Evolutionary conservation across 1,284 basidiomycete species (phyloP).

Genomic region (Heterobasidion parviporum): DNA sequence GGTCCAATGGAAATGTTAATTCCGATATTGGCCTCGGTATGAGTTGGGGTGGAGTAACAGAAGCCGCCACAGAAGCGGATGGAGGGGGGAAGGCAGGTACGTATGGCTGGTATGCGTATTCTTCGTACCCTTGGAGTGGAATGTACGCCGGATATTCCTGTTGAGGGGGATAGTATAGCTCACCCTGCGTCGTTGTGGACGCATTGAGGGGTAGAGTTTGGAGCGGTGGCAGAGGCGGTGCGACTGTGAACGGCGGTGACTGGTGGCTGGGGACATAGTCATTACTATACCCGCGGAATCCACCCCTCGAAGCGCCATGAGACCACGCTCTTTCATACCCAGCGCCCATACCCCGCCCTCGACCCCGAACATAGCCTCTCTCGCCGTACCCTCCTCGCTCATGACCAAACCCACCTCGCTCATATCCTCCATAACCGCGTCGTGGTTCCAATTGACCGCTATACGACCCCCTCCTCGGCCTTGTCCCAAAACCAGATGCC

Average conservation of each 20-base stretch:
- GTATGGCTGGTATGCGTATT: constrained; percentile 9
- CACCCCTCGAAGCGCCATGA: constrained; percentile 19
- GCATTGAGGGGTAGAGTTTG: constrained; percentile 20
- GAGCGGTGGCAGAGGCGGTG: constrained; percentile 24
- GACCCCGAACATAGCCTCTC: constrained; percentile 19
- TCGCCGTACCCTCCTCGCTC: constrained; percentile 20
- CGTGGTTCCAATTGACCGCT: constrained; percentile 6
- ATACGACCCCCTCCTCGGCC: constrained; percentile 21
- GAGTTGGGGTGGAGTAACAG: constrained; percentile 25
- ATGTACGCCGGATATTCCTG: constrained; percentile 11
- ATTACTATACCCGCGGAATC: constrained; percentile 17
- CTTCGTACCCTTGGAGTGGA: constrained; percentile 10
- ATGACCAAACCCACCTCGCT: constrained; percentile 16
- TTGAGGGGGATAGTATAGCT: constrained; percentile 13
- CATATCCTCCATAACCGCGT: constrained; percentile 14
- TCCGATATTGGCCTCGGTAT: constrained; percentile 52
- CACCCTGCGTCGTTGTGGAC: constrained; percentile 12
- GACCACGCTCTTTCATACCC: constrained; percentile 21
- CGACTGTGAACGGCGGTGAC: constrained; percentile 25
- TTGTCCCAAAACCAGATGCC: constrained; percentile 6
- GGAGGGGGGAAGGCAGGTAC: constrained; percentile 11
- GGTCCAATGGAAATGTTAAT: constrained; percentile 54
- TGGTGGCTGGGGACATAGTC: constrained; percentile 14
- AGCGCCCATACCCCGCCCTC: constrained; percentile 20
- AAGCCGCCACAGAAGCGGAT: constrained; percentile 16